These are phyloP conservation scores for Chrysochromulina parva DNA, from an alignment of 78 protist genomes.

Conservation along the genomic window DNA sequence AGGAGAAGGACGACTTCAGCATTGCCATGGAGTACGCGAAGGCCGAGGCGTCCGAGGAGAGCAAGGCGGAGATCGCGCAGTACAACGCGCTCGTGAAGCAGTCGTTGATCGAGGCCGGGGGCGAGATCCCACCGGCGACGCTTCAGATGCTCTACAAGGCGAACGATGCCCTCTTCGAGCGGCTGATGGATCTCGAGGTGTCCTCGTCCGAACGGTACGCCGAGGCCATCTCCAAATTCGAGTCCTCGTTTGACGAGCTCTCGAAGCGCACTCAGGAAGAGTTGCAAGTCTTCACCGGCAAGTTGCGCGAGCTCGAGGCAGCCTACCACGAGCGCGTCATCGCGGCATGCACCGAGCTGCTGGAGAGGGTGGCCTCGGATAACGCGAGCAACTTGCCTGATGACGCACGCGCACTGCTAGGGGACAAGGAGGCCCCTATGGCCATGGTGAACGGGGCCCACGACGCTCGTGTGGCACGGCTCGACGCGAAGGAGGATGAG, in stretches of 20 bases:
- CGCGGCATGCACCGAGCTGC: no score
- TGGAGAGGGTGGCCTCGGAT: no score
- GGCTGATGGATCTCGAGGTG: conserved; percentile 26
- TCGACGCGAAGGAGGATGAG: not conserved
- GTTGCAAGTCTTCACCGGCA: not conserved
- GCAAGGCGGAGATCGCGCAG: not conserved
- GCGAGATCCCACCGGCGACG: not conserved
- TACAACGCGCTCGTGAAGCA: not conserved
- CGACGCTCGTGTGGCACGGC: not conserved
- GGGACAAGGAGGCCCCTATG: not conserved
- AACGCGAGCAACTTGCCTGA: no score
- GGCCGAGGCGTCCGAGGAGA: not conserved
- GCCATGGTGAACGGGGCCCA: not conserved
- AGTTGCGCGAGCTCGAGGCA: not conserved
- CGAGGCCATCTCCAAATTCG: not conserved
- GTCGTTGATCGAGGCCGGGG: not conserved
- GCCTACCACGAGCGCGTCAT: no score
- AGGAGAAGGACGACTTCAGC: not conserved
- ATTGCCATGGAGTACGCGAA: not conserved
- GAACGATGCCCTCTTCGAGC: not conserved
- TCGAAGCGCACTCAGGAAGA: not conserved
- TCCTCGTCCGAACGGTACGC: not conserved
- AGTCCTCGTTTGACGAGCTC: not conserved
- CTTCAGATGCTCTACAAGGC: not conserved
- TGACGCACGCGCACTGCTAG: no score